Evolutionary conservation across 2,329 filamentous ascomycete species (phyloP).

Genomic region (Leptosphaerulina australis): DNA sequence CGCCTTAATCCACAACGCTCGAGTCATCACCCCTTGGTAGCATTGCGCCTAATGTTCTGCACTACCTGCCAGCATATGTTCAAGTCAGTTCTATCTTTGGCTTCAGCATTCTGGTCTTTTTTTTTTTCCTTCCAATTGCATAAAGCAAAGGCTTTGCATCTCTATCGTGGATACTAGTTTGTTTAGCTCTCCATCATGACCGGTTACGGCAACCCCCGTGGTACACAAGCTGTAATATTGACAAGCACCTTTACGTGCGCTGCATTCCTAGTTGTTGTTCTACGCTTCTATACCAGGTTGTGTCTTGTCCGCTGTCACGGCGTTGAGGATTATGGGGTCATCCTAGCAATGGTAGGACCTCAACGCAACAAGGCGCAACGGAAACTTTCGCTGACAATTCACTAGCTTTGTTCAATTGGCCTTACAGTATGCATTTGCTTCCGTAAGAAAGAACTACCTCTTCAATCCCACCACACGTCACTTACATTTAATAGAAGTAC

Average conservation of each 20-base stretch:
- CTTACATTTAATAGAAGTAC: slow-evolving; percentile 32
- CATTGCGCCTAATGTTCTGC: too few relatives aligned
- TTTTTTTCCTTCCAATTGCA: too few relatives aligned
- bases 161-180: too few relatives aligned
- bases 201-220: slow-evolving; percentile 35
- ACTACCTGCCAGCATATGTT: too few relatives aligned
- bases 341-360: slow-evolving; percentile 33
- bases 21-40: too few relatives aligned
- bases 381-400: background rate
- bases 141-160: too few relatives aligned
- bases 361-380: too few relatives aligned
- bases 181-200: too few relatives aligned
- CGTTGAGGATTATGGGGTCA: slow-evolving; percentile 38
- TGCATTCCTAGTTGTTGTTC: slow-evolving; percentile 27
- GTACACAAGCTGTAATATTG: slow-evolving; percentile 29
- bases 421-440: slow-evolving; percentile 37
- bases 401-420: slow-evolving; percentile 35
- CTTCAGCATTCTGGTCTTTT: too few relatives aligned
- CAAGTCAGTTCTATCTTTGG: too few relatives aligned
- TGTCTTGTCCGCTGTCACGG: slow-evolving; percentile 36
- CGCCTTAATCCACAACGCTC: too few relatives aligned
- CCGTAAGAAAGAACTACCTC: slow-evolving; percentile 28
- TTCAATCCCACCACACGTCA: too few relatives aligned
- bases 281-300: slow-evolving; percentile 41
- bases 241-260: slow-evolving; percentile 35